A percentile compares a stretch with the other conserved stretches of the same genome.
phyloP scores from a whole-genome alignment of 371 early-diverging fungal species.

The Mortierella sp. region DNA sequence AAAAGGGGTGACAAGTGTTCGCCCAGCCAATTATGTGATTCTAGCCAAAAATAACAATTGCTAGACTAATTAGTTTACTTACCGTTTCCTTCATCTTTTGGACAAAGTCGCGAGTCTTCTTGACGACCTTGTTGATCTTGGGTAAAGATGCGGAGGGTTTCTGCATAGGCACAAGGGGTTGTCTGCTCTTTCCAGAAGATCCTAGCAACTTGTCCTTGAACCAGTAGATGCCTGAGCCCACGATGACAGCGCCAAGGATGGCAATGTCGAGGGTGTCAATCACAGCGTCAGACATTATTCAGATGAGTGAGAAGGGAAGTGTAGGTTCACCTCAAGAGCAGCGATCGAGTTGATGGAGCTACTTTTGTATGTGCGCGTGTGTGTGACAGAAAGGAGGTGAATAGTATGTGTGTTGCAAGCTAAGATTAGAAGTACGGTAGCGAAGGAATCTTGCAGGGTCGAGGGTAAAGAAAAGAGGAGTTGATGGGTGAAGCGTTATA shows the following conservation, averaged over 20 bases:
- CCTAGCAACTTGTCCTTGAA: constrained; percentile 56
- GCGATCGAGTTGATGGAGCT: not conserved
- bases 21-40: not conserved
- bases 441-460: too few relatives aligned
- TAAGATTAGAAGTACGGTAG: too few relatives aligned
- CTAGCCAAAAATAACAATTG: not conserved
- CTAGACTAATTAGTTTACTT: constrained; percentile 24
- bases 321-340: not conserved
- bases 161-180: constrained; percentile 49
- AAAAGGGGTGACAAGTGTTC: not conserved
- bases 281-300: constrained; percentile 52
- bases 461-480: too few relatives aligned
- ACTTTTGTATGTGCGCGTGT: not conserved
- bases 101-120: constrained; percentile 71
- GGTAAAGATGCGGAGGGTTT: constrained; percentile 48
- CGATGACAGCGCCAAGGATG: constrained; percentile 54
- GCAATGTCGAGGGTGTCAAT: constrained; percentile 57
- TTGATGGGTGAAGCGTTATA: too few relatives aligned
- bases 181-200: constrained; percentile 21
- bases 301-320: not conserved
- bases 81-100: constrained; percentile 73
- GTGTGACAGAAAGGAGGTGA: not conserved
- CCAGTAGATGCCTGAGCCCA: constrained; percentile 58
- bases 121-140: constrained; percentile 51
- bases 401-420: too few relatives aligned